A percentile compares a stretch with the other conserved stretches of the same genome.
Evolutionary conservation across 495 filamentous ascomycete species (phyloP).

Genomic region (Cenococcum geophilum): DNA sequence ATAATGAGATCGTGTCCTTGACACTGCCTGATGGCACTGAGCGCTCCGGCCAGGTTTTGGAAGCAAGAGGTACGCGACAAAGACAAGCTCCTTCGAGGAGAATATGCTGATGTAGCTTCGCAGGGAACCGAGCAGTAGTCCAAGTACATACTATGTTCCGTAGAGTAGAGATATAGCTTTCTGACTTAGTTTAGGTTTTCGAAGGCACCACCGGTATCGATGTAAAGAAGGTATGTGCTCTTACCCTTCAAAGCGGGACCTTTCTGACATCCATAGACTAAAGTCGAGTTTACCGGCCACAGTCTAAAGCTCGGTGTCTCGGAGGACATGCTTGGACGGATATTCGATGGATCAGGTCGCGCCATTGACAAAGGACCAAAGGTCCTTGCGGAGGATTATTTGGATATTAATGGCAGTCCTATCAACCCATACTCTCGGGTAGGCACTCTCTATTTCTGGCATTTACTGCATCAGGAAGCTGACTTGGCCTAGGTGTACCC

Average conservation of each 20-base stretch:
- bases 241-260: neutral
- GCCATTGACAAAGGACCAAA: slow-evolving; percentile 98
- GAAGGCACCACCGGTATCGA: slow-evolving; percentile 96
- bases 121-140: slow-evolving; percentile 86
- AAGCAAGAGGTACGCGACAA: slow-evolving; percentile 72
- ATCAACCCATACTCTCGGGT: slow-evolving; percentile 98
- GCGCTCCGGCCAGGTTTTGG: slow-evolving; percentile 90
- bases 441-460: slow-evolving; percentile 28
- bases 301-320: slow-evolving; percentile 97
- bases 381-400: slow-evolving; percentile 92
- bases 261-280: slow-evolving; percentile 53
- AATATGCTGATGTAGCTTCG: slow-evolving; percentile 6
- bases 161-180: neutral
- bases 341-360: slow-evolving; percentile 96
- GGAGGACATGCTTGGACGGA: slow-evolving; percentile 98
- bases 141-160: slow-evolving; percentile 49
- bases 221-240: slow-evolving; percentile 76
- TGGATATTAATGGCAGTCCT: slow-evolving; percentile 98
- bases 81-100: neutral
- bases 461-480: slow-evolving; percentile 10
- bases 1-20: slow-evolving; percentile 95
- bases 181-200: slow-evolving; percentile 62
- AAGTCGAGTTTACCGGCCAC: slow-evolving; percentile 94
- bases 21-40: slow-evolving; percentile 93
- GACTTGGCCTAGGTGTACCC: slow-evolving; percentile 68